These are phyloP conservation scores for Zarea fungicola DNA, from an alignment of 2,329 filamentous ascomycete genomes.

Conservation along the genomic window DNA sequence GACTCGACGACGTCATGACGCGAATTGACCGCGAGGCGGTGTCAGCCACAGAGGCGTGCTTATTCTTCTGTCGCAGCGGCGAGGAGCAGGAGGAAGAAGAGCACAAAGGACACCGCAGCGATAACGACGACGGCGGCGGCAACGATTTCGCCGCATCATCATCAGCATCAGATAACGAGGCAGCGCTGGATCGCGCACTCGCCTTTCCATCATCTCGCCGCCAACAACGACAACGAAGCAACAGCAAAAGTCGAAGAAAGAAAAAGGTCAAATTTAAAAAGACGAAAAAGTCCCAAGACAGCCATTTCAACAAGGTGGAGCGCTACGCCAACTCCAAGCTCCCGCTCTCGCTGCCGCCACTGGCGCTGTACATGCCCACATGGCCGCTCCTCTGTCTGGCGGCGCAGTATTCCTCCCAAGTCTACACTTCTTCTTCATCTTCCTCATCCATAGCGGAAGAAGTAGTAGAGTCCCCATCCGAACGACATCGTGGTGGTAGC, in stretches of 20 bases:
- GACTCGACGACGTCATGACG: conserved; percentile 65
- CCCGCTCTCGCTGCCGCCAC: conserved; percentile 59
- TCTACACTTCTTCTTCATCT: conserved; percentile 64
- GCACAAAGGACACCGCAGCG: too few species aligned
- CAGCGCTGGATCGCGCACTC: background rate
- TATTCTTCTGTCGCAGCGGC: conserved; percentile 35
- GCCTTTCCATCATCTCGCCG: too few species aligned
- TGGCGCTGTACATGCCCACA: conserved; percentile 66
- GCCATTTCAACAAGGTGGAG: conserved; percentile 67
- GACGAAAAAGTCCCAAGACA: conserved; percentile 18
- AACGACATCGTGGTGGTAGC: too few species aligned
- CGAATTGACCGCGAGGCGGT: conserved; percentile 62
- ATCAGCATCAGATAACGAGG: too few species aligned
- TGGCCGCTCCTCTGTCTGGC: conserved; percentile 75
- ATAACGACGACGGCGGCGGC: conserved; percentile 2
- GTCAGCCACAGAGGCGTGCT: conserved; percentile 48
- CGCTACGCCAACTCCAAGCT: conserved; percentile 73
- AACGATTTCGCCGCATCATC: conserved; percentile 5
- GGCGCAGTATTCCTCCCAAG: conserved; percentile 69
- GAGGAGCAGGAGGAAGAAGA: conserved; percentile 15
- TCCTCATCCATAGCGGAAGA: too few species aligned
- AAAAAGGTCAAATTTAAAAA: too few species aligned
- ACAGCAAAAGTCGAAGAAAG: conserved; percentile 26
- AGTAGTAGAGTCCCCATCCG: conserved; percentile 53
- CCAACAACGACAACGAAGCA: background rate